phyloP scores from a whole-genome alignment of 2,329 filamentous ascomycete species.

The Metarhizium guizhouense region DNA sequence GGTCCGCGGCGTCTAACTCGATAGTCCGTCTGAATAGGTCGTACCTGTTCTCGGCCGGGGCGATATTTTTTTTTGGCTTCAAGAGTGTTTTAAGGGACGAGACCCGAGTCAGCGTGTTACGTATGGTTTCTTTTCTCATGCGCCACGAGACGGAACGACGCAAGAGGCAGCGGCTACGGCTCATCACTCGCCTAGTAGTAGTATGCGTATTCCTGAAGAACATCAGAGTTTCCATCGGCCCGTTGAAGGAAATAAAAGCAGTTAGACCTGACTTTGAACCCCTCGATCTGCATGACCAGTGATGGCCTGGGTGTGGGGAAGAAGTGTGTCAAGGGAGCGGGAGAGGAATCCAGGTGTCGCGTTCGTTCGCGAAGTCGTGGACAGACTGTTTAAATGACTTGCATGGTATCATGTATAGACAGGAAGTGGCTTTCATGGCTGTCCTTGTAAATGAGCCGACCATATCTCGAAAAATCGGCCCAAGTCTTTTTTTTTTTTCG shows the following conservation, averaged over 20 bases:
- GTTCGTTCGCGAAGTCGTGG: background rate
- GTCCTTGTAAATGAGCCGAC: background rate
- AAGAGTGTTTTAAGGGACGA: too few relatives aligned
- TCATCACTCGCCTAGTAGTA: too few relatives aligned
- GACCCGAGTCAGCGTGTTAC: too few relatives aligned
- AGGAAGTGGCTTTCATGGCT: background rate
- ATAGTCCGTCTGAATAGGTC: too few relatives aligned
- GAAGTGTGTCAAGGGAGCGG: background rate
- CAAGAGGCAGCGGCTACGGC: too few relatives aligned
- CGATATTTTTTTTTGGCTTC: too few relatives aligned
- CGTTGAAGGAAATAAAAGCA: background rate
- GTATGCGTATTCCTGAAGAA: too few relatives aligned
- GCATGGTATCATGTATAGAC: background rate
- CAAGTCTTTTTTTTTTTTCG: background rate
- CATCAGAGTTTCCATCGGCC: too few relatives aligned
- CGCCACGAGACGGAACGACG: background rate
- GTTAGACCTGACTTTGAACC: too few relatives aligned
- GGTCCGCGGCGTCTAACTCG: too few relatives aligned
- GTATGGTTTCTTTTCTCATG: background rate
- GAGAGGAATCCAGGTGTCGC: background rate
- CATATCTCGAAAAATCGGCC: background rate
- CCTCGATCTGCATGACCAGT: too few relatives aligned
- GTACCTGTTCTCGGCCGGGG: too few relatives aligned
- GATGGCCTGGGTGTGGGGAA: background rate
- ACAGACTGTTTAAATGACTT: background rate